A percentile compares a stretch with the other conserved stretches of the same genome.
phyloP scores from a whole-genome alignment of 1,284 basidiomycete species.

The Schizopora paradoxa region DNA sequence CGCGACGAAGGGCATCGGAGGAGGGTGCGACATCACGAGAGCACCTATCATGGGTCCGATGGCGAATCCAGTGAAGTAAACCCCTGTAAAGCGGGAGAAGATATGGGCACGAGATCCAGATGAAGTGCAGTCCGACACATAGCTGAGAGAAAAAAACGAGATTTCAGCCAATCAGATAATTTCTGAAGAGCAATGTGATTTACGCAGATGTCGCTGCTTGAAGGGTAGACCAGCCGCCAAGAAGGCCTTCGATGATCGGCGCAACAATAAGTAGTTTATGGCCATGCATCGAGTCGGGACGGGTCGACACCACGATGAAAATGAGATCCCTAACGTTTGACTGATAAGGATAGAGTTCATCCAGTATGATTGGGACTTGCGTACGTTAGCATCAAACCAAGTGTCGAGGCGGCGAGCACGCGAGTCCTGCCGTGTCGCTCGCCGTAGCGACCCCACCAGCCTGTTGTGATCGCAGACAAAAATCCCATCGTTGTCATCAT shows the following conservation, averaged over 20 bases:
- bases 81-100: slow-evolving; percentile 74
- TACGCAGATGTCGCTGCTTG: slow-evolving; percentile 80
- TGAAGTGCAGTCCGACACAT: slow-evolving; percentile 74
- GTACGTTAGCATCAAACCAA: slow-evolving; percentile 74
- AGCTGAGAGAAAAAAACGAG: slow-evolving; percentile 6
- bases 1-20: slow-evolving; percentile 33
- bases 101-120: slow-evolving; percentile 76
- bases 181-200: slow-evolving; percentile 33
- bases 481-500: slow-evolving; percentile 77
- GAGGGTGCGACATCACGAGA: slow-evolving; percentile 56
- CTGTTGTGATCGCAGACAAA: slow-evolving; percentile 78
- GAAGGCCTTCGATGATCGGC: slow-evolving; percentile 74
- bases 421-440: slow-evolving; percentile 74
- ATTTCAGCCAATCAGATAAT: not conserved
- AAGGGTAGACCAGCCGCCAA: slow-evolving; percentile 84
- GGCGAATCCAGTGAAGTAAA: slow-evolving; percentile 67
- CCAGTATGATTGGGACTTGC: slow-evolving; percentile 26
- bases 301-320: slow-evolving; percentile 75
- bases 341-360: slow-evolving; percentile 2
- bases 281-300: slow-evolving; percentile 58
- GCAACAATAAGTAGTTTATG: slow-evolving; percentile 77
- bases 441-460: slow-evolving; percentile 83
- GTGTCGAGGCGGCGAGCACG: slow-evolving; percentile 64
- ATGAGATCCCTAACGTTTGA: slow-evolving; percentile 56
- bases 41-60: slow-evolving; percentile 71